A percentile compares a stretch with the other conserved stretches of the same genome.
Evolutionary conservation across 768 basidiomycete genomes (phyloP).

Genomic region (Russula earlei): DNA sequence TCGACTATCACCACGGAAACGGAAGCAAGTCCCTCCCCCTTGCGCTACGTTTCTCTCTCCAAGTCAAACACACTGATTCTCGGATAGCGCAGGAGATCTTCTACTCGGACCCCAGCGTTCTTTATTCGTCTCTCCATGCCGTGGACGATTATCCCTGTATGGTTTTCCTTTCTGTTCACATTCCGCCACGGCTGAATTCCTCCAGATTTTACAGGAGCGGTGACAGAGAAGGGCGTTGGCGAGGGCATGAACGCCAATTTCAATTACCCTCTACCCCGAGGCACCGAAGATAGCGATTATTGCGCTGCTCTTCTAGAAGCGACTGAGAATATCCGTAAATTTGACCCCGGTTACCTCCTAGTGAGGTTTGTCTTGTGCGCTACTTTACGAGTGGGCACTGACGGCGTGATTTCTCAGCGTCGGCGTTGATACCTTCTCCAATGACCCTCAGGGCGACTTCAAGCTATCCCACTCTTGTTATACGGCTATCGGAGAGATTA

Average conservation of each 20-base stretch:
- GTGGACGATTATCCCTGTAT: constrained; percentile 28
- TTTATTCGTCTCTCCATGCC: constrained; percentile 29
- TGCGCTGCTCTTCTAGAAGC: constrained; percentile 21
- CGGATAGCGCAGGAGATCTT: constrained; percentile 26
- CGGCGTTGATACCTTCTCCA: constrained; percentile 29
- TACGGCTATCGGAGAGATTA: constrained; percentile 22
- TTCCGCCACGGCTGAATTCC: too few species aligned
- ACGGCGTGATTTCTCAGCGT: constrained; percentile 20
- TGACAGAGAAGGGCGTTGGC: constrained; percentile 23
- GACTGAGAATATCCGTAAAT: constrained; percentile 16
- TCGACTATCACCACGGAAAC: constrained; percentile 33
- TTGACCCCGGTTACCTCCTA: constrained; percentile 23
- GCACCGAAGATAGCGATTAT: constrained; percentile 24
- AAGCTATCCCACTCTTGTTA: constrained; percentile 24
- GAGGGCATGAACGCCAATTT: constrained; percentile 23
- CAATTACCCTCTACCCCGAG: constrained; percentile 27
- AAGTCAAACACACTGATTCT: background rate
- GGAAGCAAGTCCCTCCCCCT: constrained; percentile 19
- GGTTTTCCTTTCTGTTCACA: background rate
- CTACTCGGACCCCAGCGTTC: constrained; percentile 25
- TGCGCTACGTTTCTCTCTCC: background rate
- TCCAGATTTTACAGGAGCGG: constrained; percentile 27
- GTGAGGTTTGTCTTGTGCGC: constrained; percentile 23
- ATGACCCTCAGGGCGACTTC: constrained; percentile 28
- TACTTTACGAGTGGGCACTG: background rate